Evolutionary conservation across 306 rosid species (phyloP), one percentile per base, ranked within the genome.

Genomic region (Trifolium pratense): DNA sequence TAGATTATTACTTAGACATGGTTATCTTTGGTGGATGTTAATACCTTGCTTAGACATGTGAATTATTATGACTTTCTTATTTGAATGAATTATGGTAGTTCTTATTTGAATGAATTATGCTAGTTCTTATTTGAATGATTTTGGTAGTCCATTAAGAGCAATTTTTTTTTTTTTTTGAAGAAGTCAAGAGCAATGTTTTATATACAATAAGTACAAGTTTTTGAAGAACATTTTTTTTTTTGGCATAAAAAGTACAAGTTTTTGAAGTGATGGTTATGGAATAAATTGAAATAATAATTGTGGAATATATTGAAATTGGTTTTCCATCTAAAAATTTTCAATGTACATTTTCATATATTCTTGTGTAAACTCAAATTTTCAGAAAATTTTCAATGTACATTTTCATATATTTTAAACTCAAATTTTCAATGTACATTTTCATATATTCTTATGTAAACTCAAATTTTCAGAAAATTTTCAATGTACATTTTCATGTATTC

Each of bases 11-110:
- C 34, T 37, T 9, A 3, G 31, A 42, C 67, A 15, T 9, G 45
- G 64, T 45, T 59, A 20, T 60, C 17, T 2, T 69, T 77, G 25
- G 71, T 36, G 70, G 18, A 46, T 32, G 75, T 20, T 68, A 14
- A 21, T 23, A 20, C 2, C 40, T 68, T 36, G 51, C 39, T 43
- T 74, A 63, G 55, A 20, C 63, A 53, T 75, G 15, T 25, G 46
- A 21, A 18, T 66, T 52, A 53, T 39, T 53, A 40, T 39, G 29
- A 16, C 32, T 49, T 49, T 74, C 72, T 4, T 64, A 37, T 43
- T 45, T 42, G 14, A 2, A 46, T 59, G 70, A 64, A 23, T 7
- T 21, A 45, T 18, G 39, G 11, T 31, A 23, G 62, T 76, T 55
- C 53, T 37, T 60, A 26, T 45, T 34, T 32, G 31, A 3, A 51